Base-by-base conservation (phyloP, 306 rosid species). In the Dryas octopetala region DNA sequence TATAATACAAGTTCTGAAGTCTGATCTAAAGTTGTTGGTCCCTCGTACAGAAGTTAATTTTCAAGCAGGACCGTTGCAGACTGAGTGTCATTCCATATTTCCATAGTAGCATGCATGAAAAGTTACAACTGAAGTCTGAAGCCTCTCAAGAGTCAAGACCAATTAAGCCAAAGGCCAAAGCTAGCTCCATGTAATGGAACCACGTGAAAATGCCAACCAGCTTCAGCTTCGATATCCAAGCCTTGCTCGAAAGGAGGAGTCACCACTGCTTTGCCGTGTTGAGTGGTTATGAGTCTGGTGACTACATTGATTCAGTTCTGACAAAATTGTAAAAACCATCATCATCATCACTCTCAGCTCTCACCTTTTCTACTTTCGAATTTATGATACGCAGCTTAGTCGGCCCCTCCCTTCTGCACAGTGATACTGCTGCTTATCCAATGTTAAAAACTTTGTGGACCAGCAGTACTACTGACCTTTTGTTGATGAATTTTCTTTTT, bases 11-110 rank as follows among this genome's bases (percentile, higher is more conserved):
- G 38, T 2, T 10, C 10, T 17, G 16, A 46, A 13, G 55, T 12
- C 54, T 19, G 32, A 10, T 17, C 48, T 23, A 23, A 47, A 66
- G 55, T 46, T 5, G 54, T 47, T 66, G 71, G 71, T 66, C 71
- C 71, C 71, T 66, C 49, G 19, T 38, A 3, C 66, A 38, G 67
- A 62, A 40, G 12, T 15, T 62, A 62, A 62, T 32, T 62, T 43
- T 62, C 19, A 14, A 62, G 19, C 47, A 15, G 5, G 47, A 62
- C 43, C 14, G 23, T 38, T 7, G 67, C 67, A 62, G 66, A 61
- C 19, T 0, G 19, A 38, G 11, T 9, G 67, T 62, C 67, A 3
- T 38, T 38, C 1, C 12, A 4, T 11, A 49, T 49, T 49, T 32
- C 38, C 38, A 32, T 49, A 11, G 14, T 49, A 7, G 15, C 26